A percentile compares a stretch with the other conserved stretches of the same genome.
Conservation (phyloP, 1,284 basidiomycete species). For the Ceratobasidium sp. region DNA sequence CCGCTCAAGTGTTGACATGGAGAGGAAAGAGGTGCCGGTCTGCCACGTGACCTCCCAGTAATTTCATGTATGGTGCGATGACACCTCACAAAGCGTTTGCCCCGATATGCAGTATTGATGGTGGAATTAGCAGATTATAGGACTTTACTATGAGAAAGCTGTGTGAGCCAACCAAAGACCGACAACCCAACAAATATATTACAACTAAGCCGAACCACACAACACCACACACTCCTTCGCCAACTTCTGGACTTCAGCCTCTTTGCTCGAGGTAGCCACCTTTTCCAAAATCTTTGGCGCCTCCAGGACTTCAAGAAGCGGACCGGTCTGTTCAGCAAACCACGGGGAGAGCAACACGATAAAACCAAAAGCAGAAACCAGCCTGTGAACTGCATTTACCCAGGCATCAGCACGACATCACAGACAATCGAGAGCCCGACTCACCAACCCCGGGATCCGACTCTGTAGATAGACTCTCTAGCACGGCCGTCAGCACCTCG, state of each 20-base stretch:
- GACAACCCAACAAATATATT: not conserved
- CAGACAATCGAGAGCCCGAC: constrained; percentile 56
- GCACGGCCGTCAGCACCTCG: constrained; percentile 81
- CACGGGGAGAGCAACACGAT: constrained; percentile 71
- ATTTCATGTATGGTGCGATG: no score
- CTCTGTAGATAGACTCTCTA: constrained; percentile 81
- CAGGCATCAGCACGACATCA: constrained; percentile 9
- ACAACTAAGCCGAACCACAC: constrained; percentile 4
- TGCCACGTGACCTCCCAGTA: not conserved
- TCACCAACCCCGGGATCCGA: constrained; percentile 77
- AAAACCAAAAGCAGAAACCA: constrained; percentile 80
- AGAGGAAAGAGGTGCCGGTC: not conserved
- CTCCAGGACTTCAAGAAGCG: constrained; percentile 79
- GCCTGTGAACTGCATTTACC: constrained; percentile 72
- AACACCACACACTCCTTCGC: constrained; percentile 32
- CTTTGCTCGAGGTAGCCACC: constrained; percentile 47
- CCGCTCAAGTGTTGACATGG: constrained; percentile 67
- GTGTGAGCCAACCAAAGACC: no score
- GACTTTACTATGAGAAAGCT: no score
- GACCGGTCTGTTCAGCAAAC: constrained; percentile 64
- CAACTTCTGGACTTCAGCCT: constrained; percentile 21
- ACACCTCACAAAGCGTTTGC: no score
- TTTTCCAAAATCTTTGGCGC: constrained; percentile 65
- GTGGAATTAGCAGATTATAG: not conserved
- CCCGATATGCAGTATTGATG: no score